Evolutionary conservation across 1,284 basidiomycete genomes (phyloP).

Genomic region (Exobasidium rhododendri): DNA sequence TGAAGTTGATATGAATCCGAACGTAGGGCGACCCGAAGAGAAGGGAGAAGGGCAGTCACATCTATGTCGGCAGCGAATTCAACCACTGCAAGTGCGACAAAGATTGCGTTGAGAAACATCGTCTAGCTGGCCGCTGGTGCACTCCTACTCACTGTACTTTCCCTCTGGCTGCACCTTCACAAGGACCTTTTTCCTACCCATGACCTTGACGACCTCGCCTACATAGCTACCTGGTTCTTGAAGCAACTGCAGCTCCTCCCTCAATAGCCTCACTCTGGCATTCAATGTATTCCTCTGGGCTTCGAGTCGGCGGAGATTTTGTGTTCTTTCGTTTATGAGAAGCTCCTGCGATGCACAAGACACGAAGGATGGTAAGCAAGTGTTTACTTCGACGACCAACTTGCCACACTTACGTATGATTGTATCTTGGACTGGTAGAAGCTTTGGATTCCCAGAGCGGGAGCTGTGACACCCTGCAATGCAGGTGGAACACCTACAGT

Average conservation of each 20-base stretch:
- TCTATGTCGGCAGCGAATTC: constrained; percentile 89
- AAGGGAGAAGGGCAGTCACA: constrained; percentile 73
- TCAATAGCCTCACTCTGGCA: constrained; percentile 75
- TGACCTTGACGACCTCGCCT: constrained; percentile 95
- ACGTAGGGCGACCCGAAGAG: constrained; percentile 87
- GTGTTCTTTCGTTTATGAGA: constrained; percentile 90
- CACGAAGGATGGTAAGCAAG: constrained; percentile 45
- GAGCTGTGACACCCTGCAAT: constrained; percentile 9
- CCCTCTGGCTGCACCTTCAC: constrained; percentile 99
- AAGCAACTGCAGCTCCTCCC: constrained; percentile 89
- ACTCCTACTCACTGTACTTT: constrained; percentile 74
- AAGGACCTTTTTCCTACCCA: constrained; percentile 98
- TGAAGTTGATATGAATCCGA: constrained; percentile 81
- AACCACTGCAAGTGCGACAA: constrained; percentile 72
- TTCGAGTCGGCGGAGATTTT: constrained; percentile 90
- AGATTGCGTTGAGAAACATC: neutral
- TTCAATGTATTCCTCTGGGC: constrained; percentile 95
- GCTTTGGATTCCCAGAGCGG: constrained; percentile 60
- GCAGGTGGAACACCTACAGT: neutral
- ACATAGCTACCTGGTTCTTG: constrained; percentile 98
- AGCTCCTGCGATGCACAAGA: constrained; percentile 58
- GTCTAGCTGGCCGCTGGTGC: neutral
- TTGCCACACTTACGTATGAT: constrained; percentile 63
- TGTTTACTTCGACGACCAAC: constrained; percentile 88
- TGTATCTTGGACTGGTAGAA: constrained; percentile 98